phyloP scores from a whole-genome alignment of 768 basidiomycete genomes.

The Cystofilobasidium bisporidii region DNA sequence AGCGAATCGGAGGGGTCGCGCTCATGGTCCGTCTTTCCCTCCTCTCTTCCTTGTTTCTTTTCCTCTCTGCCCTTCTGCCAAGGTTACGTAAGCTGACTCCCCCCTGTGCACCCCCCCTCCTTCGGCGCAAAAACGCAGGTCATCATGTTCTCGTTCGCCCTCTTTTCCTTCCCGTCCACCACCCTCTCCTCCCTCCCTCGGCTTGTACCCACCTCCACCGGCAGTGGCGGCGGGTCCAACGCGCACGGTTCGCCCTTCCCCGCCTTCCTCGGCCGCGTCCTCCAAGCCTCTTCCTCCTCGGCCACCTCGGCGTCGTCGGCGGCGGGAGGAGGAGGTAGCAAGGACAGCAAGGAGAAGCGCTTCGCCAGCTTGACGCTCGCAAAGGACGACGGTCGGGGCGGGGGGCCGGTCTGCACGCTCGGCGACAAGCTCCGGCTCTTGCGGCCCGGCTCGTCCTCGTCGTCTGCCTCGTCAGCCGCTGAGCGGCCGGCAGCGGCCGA shows the following conservation, averaged over 20 bases:
- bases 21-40: conserved; percentile 30
- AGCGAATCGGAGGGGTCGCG: conserved; percentile 31
- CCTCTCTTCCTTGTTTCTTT: neutral
- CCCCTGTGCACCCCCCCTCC: neutral
- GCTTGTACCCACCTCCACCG: too few species aligned
- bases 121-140: neutral
- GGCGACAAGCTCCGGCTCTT: neutral
- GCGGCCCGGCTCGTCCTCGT: neutral
- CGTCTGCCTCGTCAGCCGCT: too few species aligned
- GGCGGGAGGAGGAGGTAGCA: too few species aligned
- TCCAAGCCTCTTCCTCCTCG: conserved; percentile 10
- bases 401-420: neutral
- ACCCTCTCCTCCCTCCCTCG: conserved; percentile 15
- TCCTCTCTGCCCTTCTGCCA: neutral
- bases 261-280: conserved; percentile 20
- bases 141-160: conserved; percentile 29
- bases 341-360: too few species aligned
- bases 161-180: conserved; percentile 27
- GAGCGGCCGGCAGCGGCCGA: too few species aligned
- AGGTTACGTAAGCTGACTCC: too few species aligned
- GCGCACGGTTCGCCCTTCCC: conserved; percentile 4
- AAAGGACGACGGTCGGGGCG: neutral
- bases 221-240: too few species aligned
- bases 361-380: too few species aligned
- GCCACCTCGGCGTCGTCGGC: neutral